A percentile compares a stretch with the other conserved stretches of the same genome.
These are phyloP conservation scores for Gastroboletus turbinatus DNA, from an alignment of 1,284 basidiomycete species.

Conservation along the genomic window DNA sequence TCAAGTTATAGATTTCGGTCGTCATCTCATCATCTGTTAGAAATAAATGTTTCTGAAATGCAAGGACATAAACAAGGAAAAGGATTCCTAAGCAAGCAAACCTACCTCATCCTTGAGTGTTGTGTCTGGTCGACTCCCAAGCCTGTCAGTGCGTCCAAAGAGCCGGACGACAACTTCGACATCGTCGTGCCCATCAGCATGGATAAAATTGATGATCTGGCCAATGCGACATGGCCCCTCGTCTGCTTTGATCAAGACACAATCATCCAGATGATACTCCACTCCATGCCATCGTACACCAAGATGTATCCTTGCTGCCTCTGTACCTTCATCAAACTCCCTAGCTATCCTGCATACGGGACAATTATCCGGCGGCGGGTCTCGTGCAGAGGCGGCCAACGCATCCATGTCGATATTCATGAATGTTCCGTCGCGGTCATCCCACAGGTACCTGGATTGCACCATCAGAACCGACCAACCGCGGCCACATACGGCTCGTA, in stretches of 20 bases:
- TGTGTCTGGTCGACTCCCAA: slow-evolving; percentile 26
- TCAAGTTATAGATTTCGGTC: slow-evolving; percentile 39
- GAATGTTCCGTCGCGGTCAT: slow-evolving; percentile 15
- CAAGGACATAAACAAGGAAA: background rate
- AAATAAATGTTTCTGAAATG: slow-evolving; percentile 31
- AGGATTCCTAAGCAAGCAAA: background rate
- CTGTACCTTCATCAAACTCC: slow-evolving; percentile 30
- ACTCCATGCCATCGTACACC: slow-evolving; percentile 45
- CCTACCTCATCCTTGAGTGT: slow-evolving; percentile 41
- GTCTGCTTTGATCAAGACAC: slow-evolving; percentile 46
- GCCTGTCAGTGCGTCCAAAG: slow-evolving; percentile 38
- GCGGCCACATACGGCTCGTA: slow-evolving; percentile 22
- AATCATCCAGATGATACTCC: slow-evolving; percentile 56
- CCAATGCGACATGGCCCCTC: slow-evolving; percentile 39
- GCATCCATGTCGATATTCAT: slow-evolving; percentile 26
- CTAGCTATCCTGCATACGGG: slow-evolving; percentile 40
- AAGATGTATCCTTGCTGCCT: slow-evolving; percentile 28
- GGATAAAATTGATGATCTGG: slow-evolving; percentile 33
- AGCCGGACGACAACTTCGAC: slow-evolving; percentile 26
- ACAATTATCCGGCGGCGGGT: slow-evolving; percentile 49
- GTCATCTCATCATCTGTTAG: slow-evolving; percentile 43
- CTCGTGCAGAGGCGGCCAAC: slow-evolving; percentile 7
- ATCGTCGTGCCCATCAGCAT: background rate
- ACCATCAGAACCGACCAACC: slow-evolving; percentile 7
- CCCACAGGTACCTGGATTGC: slow-evolving; percentile 27